Evolutionary conservation across 2,329 filamentous ascomycete species (phyloP).

Genomic region (Graphiopsis chlorocephala): DNA sequence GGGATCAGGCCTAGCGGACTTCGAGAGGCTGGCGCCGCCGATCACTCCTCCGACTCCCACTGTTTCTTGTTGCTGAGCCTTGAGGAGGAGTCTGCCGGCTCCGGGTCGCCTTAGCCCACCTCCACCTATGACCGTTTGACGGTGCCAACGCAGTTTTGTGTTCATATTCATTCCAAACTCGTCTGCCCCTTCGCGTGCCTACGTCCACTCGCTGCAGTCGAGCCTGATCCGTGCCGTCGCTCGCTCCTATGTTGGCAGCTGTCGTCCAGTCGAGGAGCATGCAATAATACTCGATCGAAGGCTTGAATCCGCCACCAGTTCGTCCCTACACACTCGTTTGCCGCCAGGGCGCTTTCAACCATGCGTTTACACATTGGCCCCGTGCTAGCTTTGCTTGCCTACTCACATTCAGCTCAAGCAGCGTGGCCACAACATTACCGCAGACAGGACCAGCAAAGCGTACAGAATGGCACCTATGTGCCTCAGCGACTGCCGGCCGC

Average conservation of each 20-base stretch:
- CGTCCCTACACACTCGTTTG: slow-evolving; percentile 4
- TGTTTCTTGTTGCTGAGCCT: slow-evolving; percentile 11
- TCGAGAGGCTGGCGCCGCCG: slow-evolving; percentile 5
- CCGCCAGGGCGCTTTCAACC: not conserved
- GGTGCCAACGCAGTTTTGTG: not conserved
- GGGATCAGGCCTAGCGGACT: slow-evolving; percentile 6
- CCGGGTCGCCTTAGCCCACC: slow-evolving; percentile 10
- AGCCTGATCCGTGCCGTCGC: not conserved
- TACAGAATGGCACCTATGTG: not conserved
- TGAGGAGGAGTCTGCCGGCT: not conserved
- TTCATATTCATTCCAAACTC: slow-evolving; percentile 1
- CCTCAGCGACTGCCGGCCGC: not conserved
- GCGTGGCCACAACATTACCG: slow-evolving; percentile 6
- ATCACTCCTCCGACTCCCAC: slow-evolving; percentile 4
- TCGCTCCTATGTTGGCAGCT: slow-evolving; percentile 8
- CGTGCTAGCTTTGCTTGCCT: slow-evolving; percentile 11
- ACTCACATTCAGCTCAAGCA: slow-evolving; percentile 4
- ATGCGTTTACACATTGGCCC: slow-evolving; percentile 9
- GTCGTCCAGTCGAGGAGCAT: slow-evolving; percentile 2
- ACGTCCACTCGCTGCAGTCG: slow-evolving; percentile 4
- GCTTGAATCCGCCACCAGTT: slow-evolving; percentile 12
- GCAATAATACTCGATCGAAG: slow-evolving; percentile 9
- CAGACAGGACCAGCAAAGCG: not conserved
- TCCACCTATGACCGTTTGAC: slow-evolving; percentile 15
- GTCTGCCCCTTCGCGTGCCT: not conserved